A percentile compares a stretch with the other conserved stretches of the same genome.
These are phyloP conservation scores for Sporobolomyces pararoseus DNA, from an alignment of 768 basidiomycete genomes.

Conservation along the genomic window DNA sequence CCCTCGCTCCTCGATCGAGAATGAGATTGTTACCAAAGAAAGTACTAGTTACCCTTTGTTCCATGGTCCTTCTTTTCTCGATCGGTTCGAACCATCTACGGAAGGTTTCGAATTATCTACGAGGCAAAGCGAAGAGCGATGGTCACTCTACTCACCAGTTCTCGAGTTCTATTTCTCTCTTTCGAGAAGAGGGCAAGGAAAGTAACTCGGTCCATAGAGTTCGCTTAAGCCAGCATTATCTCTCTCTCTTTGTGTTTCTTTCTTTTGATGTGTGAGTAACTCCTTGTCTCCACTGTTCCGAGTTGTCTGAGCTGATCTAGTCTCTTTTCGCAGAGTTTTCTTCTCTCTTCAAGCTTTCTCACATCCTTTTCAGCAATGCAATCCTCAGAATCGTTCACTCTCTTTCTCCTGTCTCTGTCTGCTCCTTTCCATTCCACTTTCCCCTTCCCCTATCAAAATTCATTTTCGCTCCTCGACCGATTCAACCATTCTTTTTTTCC, in stretches of 20 bases:
- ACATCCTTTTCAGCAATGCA: background rate
- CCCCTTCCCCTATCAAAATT: background rate
- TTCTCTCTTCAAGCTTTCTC: background rate
- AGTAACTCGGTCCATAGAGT: conserved; percentile 15
- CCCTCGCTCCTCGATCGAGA: background rate
- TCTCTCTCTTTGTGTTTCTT: background rate
- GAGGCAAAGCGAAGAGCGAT: conserved; percentile 15
- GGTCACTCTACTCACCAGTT: conserved; percentile 22
- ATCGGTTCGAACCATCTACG: background rate
- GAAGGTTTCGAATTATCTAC: background rate
- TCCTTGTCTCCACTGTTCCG: background rate
- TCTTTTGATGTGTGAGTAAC: background rate
- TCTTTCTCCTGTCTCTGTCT: background rate
- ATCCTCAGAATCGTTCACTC: background rate
- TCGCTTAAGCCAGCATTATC: conserved; percentile 7
- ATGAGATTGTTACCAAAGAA: no score
- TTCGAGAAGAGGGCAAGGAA: background rate
- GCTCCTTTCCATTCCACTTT: background rate
- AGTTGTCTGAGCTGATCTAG: background rate
- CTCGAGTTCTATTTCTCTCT: background rate
- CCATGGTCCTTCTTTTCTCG: background rate
- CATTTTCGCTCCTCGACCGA: conserved; percentile 14
- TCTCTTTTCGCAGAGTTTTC: background rate
- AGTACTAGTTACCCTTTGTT: no score
- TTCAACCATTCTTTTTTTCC: background rate